phyloP scores from a whole-genome alignment of 768 basidiomycete species.

The Asterophora lycoperdoides region DNA sequence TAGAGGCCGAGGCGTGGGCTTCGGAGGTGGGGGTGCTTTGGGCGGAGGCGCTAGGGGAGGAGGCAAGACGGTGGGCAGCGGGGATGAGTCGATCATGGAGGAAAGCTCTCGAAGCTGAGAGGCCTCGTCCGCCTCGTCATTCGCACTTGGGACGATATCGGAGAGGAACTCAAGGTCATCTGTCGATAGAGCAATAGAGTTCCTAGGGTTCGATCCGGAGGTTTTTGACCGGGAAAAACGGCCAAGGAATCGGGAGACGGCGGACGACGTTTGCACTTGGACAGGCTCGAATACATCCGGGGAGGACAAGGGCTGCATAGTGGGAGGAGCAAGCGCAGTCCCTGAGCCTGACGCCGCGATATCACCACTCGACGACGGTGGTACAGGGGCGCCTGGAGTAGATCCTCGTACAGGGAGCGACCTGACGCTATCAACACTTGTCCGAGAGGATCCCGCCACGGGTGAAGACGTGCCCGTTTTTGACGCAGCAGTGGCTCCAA shows the following conservation, averaged over 20 bases:
- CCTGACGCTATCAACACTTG: constrained; percentile 21
- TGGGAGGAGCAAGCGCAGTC: constrained; percentile 6
- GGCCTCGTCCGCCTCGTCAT: constrained; percentile 35
- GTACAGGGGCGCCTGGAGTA: constrained; percentile 10
- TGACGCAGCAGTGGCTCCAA: not conserved
- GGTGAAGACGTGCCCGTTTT: constrained; percentile 13
- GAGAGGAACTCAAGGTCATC: constrained; percentile 82
- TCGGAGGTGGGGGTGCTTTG: constrained; percentile 21
- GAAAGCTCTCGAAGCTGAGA: constrained; percentile 35
- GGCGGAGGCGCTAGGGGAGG: constrained; percentile 41
- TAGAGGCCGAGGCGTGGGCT: not conserved
- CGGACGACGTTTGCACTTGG: constrained; percentile 48
- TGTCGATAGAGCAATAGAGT: constrained; percentile 66
- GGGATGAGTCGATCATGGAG: constrained; percentile 37
- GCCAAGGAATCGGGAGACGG: constrained; percentile 78
- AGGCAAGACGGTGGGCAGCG: constrained; percentile 40
- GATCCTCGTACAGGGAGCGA: constrained; percentile 2
- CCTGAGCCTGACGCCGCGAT: constrained; percentile 1
- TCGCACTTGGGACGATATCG: constrained; percentile 57
- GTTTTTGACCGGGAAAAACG: constrained; percentile 59
- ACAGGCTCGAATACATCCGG: constrained; percentile 20
- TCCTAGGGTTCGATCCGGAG: constrained; percentile 32
- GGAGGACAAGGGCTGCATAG: constrained; percentile 10
- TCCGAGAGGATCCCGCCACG: constrained; percentile 19
- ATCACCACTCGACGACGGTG: constrained; percentile 6